Base-by-base conservation (phyloP, 140 eudicot genomes). In the Oenanthe javanica region DNA sequence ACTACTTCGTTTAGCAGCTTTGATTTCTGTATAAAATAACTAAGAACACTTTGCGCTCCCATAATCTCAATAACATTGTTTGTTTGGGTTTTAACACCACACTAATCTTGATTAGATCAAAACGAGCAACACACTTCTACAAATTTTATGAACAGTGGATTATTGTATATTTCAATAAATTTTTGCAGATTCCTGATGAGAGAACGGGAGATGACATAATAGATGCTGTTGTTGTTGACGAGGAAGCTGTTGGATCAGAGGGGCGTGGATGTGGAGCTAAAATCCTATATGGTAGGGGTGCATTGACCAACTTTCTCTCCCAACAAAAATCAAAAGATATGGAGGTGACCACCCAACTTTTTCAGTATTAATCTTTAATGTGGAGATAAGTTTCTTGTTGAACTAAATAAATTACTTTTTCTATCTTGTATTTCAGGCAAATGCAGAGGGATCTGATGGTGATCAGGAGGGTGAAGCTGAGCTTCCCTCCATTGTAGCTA, bases 271-370 rank as follows among this genome's bases (percentile, higher is more conserved):
- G 92, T 79, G 99, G 99, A 75, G 99, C 95, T 52, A 92, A 89
- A 83, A 92, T 95, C 83, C 98, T 95, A 54, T 87, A 87, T 64
- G 99, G 99, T 43, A 84, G 89, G 83, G 99, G 97, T 67, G 92
- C 99, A 31, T 71, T 92, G 77, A 92, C 87, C 82, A 84, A 77
- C 80, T 91, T 88, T 79, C 88, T 91, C 31, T 82, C 90, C 1
- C 88, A 82, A 69, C 87, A 89, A 14, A 69, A 76, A 59, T 51
- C 61, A 47, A 89, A 85, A 80, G 89, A 83, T 51, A n/a, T 79
- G 40, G 86, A 84, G 95, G 94, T 79, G 27, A 36, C 63, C 18
- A 19, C n/a, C 67, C 12, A 5, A n/a, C 8, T 23, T n/a, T 2
- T 4, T 11, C 51, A 51, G 48, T n/a, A 23, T 75, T n/a, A 75